Evolutionary conservation across 805 yeast species (phyloP), one percentile per base, ranked within the genome.

Genomic region (Cyberlindnera samutprakarnensis): DNA sequence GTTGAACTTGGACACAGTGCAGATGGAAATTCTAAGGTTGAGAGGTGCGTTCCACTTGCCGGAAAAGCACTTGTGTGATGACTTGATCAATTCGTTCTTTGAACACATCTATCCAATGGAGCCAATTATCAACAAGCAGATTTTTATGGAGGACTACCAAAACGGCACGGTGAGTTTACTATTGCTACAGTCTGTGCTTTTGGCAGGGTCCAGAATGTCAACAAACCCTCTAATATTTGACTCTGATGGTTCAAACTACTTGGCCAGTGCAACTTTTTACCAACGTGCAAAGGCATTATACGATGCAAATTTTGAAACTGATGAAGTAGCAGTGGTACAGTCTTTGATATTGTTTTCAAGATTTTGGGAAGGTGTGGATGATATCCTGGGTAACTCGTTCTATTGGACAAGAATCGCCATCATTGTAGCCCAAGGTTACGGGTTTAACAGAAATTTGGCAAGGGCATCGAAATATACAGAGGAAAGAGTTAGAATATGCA

Each of bases 41-140:
- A 61, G 76, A 35, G 90, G 88, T 6, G 85, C 88, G 6, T 83
- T 83, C 46, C 56, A 72, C 30, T 54, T 84, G 14, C 94, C 94
- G 1, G 65, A 70, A 4, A 56, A 65, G 25, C 74, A 68, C 10
- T 59, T 79, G 12, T 69, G 78, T 35, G 70, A 69, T 41, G 81
- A 73, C 42, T 62, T 79, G 36, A 67, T 84, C 22, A 65, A 75
- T 28, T 54, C 68, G 29, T 84, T 70, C 55, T 84, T 84, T 44
- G 70, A 65, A 27, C 66, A 67, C 37, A 67, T 79, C 16, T 85
- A 82, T 43, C 86, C 87, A 1, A 53, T 70, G 24, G 67, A 75
- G 53, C 94, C 94, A 4, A 68, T 82, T 17, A 56, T 84, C 28
- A 74, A 80, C 56, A 63, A 78, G 32, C 60, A 72, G 1, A 66